Evolutionary conservation across 139 green algal species (phyloP).

Genomic region (Chlorella sp.): DNA sequence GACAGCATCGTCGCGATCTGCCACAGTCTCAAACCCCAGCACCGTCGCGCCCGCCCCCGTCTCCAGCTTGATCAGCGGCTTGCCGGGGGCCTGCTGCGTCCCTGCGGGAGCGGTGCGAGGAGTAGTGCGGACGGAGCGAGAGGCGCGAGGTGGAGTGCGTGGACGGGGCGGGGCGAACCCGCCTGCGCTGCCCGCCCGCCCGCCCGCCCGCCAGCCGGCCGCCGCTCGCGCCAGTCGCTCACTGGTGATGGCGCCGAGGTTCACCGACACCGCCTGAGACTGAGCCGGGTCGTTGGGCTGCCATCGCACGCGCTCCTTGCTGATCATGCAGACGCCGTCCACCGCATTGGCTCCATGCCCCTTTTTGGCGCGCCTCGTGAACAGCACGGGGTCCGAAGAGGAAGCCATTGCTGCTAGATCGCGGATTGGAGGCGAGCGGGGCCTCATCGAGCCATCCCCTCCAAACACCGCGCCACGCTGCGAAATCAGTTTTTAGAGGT

Average conservation of each 20-base stretch:
- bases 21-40: constrained; percentile 26
- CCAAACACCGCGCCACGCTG: too few species aligned
- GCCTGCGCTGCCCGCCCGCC: too few species aligned
- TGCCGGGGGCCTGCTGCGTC: constrained; percentile 40
- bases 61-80: constrained; percentile 39
- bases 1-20: constrained; percentile 33
- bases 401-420: neutral
- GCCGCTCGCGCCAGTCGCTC: too few species aligned
- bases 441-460: too few species aligned
- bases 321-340: constrained; percentile 23
- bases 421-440: too few species aligned
- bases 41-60: constrained; percentile 1
- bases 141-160: too few species aligned
- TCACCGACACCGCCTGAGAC: neutral
- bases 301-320: constrained; percentile 11
- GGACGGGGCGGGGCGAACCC: too few species aligned
- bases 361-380: constrained; percentile 23
- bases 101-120: constrained; percentile 13
- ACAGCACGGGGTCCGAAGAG: constrained; percentile 2
- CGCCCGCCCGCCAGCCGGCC: too few species aligned
- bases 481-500: too few species aligned
- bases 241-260: constrained; percentile 36
- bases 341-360: neutral
- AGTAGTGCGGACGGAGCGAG: too few species aligned
- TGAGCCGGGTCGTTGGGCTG: constrained; percentile 28